Conservation (phyloP, 352 stramenopile species). For the Phytophthora agathidicida region DNA sequence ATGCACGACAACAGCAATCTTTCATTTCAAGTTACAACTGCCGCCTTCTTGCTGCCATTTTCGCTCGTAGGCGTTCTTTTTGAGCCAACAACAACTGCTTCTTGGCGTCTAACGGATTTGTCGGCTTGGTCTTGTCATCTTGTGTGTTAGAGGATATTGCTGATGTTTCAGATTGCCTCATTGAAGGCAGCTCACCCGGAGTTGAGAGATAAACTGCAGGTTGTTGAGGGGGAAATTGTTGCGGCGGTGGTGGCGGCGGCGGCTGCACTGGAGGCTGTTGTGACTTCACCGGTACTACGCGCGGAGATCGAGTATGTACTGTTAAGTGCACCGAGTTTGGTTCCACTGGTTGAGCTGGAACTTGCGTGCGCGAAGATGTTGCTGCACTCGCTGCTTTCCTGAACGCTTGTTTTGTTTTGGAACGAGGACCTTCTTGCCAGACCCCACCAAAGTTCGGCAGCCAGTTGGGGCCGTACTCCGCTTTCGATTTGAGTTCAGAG, state of each 20-base stretch:
- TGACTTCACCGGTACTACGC: background rate
- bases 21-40: slow-evolving; percentile 2
- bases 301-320: slow-evolving; percentile 3
- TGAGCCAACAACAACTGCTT: slow-evolving; percentile 62
- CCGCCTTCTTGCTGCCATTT: slow-evolving; percentile 51
- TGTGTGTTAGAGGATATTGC: background rate
- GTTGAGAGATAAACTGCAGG: background rate
- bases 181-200: background rate
- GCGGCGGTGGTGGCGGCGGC: background rate
- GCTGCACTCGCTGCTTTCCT: slow-evolving; percentile 24
- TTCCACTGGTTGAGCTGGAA: background rate
- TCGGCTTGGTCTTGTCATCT: background rate
- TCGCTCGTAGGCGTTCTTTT: slow-evolving; percentile 70
- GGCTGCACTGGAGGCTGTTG: background rate
- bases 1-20: background rate
- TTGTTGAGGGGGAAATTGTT: background rate
- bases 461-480: slow-evolving; percentile 49
- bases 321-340: background rate
- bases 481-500: slow-evolving; percentile 28
- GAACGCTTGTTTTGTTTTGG: slow-evolving; percentile 66
- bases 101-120: slow-evolving; percentile 46
- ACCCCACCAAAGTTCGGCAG: slow-evolving; percentile 81
- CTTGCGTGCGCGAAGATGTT: slow-evolving; percentile 11
- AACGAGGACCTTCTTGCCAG: slow-evolving; percentile 73
- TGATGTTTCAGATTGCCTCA: background rate